Percentiles rank a stretch among this genome's conserved stretches.
Conservation (phyloP, 495 filamentous ascomycete species). For the Xylaria nigripes region DNA sequence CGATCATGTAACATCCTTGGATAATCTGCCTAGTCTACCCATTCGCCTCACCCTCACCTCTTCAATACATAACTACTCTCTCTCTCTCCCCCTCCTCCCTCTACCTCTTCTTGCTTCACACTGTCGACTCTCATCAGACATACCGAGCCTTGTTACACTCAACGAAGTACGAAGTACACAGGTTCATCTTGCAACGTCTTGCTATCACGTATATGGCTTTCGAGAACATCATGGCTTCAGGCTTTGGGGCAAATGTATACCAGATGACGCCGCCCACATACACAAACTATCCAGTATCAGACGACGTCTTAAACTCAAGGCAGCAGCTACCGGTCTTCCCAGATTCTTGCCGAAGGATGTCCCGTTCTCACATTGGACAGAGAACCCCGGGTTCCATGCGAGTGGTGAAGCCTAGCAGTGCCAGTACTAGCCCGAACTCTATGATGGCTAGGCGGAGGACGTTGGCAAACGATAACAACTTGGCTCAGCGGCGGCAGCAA, state of each 20-base stretch:
- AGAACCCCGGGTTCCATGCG: constrained; percentile 39
- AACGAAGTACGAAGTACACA: not conserved
- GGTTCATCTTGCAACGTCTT: not conserved
- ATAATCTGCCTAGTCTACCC: constrained; percentile 7
- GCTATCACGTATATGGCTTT: not conserved
- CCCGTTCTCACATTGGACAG: constrained; percentile 29
- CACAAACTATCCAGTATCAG: constrained; percentile 25
- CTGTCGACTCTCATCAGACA: not conserved
- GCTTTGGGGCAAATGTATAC: constrained; percentile 16
- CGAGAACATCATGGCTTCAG: constrained; percentile 24
- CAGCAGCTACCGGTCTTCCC: constrained; percentile 25
- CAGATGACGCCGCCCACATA: constrained; percentile 21
- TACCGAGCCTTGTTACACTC: not conserved
- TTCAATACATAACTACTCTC: not conserved
- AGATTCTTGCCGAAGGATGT: constrained; percentile 31
- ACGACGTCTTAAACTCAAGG: constrained; percentile 26
- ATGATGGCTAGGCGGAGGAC: constrained; percentile 46
- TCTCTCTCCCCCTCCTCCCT: not conserved
- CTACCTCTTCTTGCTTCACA: not conserved
- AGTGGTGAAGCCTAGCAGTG: constrained; percentile 59
- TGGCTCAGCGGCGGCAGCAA: constrained; percentile 29
- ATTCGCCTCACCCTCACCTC: not conserved
- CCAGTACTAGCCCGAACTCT: constrained; percentile 59
- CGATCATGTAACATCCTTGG: constrained; percentile 12
- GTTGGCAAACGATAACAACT: constrained; percentile 42